Evolutionary conservation across 2,329 filamentous ascomycete genomes (phyloP).

Genomic region (Aspergillus terreus): DNA sequence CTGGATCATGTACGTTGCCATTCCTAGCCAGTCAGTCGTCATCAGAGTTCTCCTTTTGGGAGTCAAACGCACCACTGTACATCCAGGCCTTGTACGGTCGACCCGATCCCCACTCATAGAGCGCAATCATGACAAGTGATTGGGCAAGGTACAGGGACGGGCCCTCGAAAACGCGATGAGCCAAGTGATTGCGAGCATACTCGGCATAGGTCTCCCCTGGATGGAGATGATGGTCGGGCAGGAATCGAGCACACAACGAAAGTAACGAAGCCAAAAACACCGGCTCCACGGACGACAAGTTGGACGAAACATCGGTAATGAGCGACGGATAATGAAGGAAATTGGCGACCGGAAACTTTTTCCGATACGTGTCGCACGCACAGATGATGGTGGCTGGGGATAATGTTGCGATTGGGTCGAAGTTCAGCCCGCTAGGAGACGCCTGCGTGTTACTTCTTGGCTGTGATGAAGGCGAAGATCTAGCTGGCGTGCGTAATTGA

Average conservation of each 20-base stretch:
- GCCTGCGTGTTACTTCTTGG: not conserved
- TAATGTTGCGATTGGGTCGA: slow-evolving; percentile 20
- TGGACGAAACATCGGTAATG: slow-evolving; percentile 30
- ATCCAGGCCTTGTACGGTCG: slow-evolving; percentile 37
- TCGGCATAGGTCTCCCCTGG: slow-evolving; percentile 28
- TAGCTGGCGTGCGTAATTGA: not conserved
- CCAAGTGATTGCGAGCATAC: slow-evolving; percentile 30
- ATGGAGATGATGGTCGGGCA: slow-evolving; percentile 21
- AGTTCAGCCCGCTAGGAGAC: not conserved
- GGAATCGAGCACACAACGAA: slow-evolving; percentile 32
- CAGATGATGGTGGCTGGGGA: slow-evolving; percentile 27
- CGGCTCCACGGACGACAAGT: slow-evolving; percentile 27
- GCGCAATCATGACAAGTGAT: slow-evolving; percentile 33
- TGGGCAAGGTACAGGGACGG: slow-evolving; percentile 34
- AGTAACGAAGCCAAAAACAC: slow-evolving; percentile 33
- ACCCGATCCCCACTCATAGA: slow-evolving; percentile 36
- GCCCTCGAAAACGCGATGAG: slow-evolving; percentile 28
- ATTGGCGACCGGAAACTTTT: slow-evolving; percentile 35
- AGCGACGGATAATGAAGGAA: slow-evolving; percentile 36
- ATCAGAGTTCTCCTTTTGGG: slow-evolving; percentile 2
- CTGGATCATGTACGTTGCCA: slow-evolving; percentile 39
- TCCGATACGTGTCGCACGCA: slow-evolving; percentile 34
- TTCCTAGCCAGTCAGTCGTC: slow-evolving; percentile 18
- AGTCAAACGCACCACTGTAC: slow-evolving; percentile 30
- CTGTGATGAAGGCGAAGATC: not conserved